These are phyloP conservation scores for Heterobasidion annosum DNA, from an alignment of 1,284 basidiomycete genomes.

Conservation along the genomic window DNA sequence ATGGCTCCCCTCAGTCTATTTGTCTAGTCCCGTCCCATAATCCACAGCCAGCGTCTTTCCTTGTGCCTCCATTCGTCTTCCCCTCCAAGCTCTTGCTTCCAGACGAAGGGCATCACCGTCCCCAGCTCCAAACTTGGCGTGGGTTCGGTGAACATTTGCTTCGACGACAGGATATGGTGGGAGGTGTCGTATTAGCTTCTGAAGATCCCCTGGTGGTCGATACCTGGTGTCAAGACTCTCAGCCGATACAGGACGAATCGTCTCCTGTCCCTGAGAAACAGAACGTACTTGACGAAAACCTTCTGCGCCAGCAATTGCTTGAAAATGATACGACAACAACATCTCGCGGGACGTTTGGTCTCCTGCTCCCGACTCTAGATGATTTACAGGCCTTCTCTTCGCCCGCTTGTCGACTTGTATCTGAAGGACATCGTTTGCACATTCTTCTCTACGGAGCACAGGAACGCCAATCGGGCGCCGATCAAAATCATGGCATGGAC, in stretches of 20 bases:
- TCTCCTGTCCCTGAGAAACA: not conserved
- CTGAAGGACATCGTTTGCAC: slow-evolving; percentile 24
- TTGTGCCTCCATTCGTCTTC: slow-evolving; percentile 50
- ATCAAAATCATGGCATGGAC: not conserved
- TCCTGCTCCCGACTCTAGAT: slow-evolving; percentile 27
- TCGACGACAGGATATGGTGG: slow-evolving; percentile 14
- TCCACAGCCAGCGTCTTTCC: slow-evolving; percentile 31
- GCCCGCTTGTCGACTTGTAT: slow-evolving; percentile 35
- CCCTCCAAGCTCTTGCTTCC: slow-evolving; percentile 25
- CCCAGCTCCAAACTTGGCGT: slow-evolving; percentile 28
- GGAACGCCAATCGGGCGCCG: not conserved
- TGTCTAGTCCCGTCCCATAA: slow-evolving; percentile 20
- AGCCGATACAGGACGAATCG: not conserved
- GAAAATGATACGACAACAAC: not conserved
- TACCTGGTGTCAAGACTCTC: slow-evolving; percentile 11
- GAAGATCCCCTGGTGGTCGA: slow-evolving; percentile 12
- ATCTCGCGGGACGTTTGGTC: slow-evolving; percentile 18
- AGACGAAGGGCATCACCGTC: slow-evolving; percentile 10
- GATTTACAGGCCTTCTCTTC: slow-evolving; percentile 33
- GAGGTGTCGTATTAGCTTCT: slow-evolving; percentile 22
- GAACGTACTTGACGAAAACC: not conserved
- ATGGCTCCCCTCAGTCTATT: slow-evolving; percentile 9
- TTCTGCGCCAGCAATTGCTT: not conserved
- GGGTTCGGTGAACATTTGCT: slow-evolving; percentile 29
- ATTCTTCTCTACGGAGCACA: slow-evolving; percentile 22